phyloP scores from a whole-genome alignment of 805 yeast genomes.

The Schwanniomyces vanrijiae region DNA sequence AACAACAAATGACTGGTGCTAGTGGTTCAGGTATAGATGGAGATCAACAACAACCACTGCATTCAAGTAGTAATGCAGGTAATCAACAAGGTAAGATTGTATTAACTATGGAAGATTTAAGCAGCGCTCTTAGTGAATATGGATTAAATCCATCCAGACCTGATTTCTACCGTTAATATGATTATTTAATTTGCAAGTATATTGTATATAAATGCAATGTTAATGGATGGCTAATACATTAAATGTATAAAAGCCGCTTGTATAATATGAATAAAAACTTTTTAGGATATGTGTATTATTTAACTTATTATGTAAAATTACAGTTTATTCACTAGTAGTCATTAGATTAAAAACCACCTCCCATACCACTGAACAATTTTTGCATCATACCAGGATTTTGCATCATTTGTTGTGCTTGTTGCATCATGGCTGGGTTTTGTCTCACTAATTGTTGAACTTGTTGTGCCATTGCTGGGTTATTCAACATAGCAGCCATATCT shows the following conservation, averaged over 20 bases:
- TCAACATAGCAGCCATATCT: conserved; percentile 61
- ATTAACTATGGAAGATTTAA: conserved; percentile 87
- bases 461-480: conserved; percentile 51
- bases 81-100: conserved; percentile 75
- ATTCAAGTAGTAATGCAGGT: conserved; percentile 43
- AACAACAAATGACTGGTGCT: conserved; percentile 32
- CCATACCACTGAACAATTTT: conserved; percentile 68
- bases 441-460: conserved; percentile 50
- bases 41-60: conserved; percentile 34
- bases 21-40: conserved; percentile 34
- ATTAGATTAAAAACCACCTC: conserved; percentile 36
- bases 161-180: conserved; percentile 63
- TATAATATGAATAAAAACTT: not conserved
- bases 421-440: conserved; percentile 45
- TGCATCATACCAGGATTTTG: conserved; percentile 70
- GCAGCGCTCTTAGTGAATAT: conserved; percentile 90
- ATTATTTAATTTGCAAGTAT: not conserved
- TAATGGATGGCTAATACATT: not conserved
- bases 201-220: not conserved
- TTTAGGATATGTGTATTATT: not conserved
- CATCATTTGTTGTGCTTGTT: conserved; percentile 45
- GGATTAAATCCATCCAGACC: conserved; percentile 90
- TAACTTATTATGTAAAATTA: not conserved
- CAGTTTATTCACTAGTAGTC: not conserved
- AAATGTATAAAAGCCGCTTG: not conserved